Evolutionary conservation across 1,139 yeast genomes (phyloP), one percentile per base, ranked within the genome.

Genomic region (Komagataea norvegica): DNA sequence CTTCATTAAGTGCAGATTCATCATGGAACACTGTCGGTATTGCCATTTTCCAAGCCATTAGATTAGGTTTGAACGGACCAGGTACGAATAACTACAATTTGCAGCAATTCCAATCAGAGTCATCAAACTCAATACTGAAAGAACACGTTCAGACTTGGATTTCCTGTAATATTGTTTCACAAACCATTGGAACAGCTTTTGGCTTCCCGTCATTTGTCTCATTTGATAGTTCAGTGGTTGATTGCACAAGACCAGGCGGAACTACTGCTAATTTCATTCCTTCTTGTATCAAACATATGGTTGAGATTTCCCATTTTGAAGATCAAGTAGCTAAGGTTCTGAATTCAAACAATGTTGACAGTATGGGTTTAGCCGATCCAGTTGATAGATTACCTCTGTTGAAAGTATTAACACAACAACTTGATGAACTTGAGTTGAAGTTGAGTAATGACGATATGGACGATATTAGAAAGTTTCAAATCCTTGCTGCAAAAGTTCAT

Each of bases 21-120:
- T 83, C 95, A 4, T 91, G 96, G 93, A 86, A 84, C 54, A 86
- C 96, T 1, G 82, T 87, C 13, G 96, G 96, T 0, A 79, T 86
- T 32, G 97, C 96, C 3, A 70, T 88, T 54, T 85, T 85, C 56
- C 95, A 85, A 57, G 96, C 96, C 0, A 82, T 89, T 24, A 67
- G 96, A 41, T 84, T 89, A 10, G 97, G 98, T 0, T 65, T 91
- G 26, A 96, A 91, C 55, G 72, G 84, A 20, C 86, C 91, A 0
- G 86, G 84, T 8, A 61, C 68, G 18, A 69, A 70, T 6, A 54
- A 51, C 22, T 52, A 54, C 24, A 59, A 53, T 49, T 56, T 46
- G 45, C 63, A 36, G 47, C 46, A 43, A 23, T 44, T 41, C 8
- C 45, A 48, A 27, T 38, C 44, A 15, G 42, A 45, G 5, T 45